Base-by-base conservation (phyloP, 2,329 filamentous ascomycete species). In the Aureobasidium sp. region DNA sequence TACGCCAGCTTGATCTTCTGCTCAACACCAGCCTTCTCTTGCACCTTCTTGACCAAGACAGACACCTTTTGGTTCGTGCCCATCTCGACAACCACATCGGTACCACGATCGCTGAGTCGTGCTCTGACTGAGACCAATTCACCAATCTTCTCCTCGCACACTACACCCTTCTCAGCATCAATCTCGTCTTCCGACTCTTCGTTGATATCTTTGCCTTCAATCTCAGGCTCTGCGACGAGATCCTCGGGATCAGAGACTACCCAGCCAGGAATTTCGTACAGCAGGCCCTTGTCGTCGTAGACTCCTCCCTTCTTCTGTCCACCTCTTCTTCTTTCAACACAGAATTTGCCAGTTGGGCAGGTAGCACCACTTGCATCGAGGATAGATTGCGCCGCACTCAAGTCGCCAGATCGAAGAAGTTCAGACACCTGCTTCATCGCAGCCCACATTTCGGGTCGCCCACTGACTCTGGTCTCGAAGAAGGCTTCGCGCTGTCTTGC, bases 391-490 rank as follows among this genome's bases (percentile, higher is more conserved):
- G 92, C 92, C 51, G 76, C 74, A 37, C 70, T 71, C 41, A 79
- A 67, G 34, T 77, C 71, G 0, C 76, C 79, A 0, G 71, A 68
- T 77, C 87, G 87, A 65, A 96, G 73, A 7, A 89, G 77, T 64
- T 88, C 83, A 20, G 91, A 79, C 0, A 87, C 88, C 1, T 85
- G 78, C 50, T 82, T 82, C 15, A 97, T 74, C 0, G 89, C 87
- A 67, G 84, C 84, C 93, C 93, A 97, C 29, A 94, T 82, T 73
- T 96, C 90, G 5, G 81, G 70, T 4, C 85, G 82, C 2, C 91
- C 91, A 0, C 88, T 89, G 17, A 95, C 90, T 51, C 91, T 81
- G 1, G 92, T 97, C 65, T 97, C 92, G 74, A 96, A 97, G 79
- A 95, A 97, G 65, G 91, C 91, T 53, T 77, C 77, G 53, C 93